Percentiles rank a stretch among this genome's conserved stretches.
Conservation (phyloP, 176 grass and related monocot genomes). For the Zea luxurians region DNA sequence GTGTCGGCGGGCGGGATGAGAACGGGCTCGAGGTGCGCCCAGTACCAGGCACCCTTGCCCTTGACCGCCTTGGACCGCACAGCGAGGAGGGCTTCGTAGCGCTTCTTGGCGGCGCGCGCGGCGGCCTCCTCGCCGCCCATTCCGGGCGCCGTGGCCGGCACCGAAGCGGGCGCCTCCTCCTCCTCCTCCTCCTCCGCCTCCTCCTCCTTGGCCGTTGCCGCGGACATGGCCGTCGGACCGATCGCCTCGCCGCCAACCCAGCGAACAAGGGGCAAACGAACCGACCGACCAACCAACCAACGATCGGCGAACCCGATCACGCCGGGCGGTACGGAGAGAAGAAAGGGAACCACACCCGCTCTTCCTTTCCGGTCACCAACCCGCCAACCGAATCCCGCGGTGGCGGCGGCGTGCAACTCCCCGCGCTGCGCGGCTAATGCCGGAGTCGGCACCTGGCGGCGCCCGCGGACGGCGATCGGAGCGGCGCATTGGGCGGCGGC, state of each 20-base stretch:
- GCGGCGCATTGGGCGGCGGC: constrained; percentile 43
- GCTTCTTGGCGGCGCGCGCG: constrained; percentile 58
- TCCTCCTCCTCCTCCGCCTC: not conserved
- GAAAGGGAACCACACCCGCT: constrained; percentile 3
- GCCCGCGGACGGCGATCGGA: constrained; percentile 31
- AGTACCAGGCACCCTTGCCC: constrained; percentile 88
- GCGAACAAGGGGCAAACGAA: not conserved
- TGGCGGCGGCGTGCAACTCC: constrained; percentile 15
- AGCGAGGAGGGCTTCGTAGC: constrained; percentile 63
- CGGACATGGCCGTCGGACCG: constrained; percentile 37
- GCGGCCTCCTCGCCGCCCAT: constrained; percentile 57
- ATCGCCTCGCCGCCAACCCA: constrained; percentile 19
- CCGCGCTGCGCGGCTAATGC: constrained; percentile 10
- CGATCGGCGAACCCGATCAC: constrained; percentile 32
- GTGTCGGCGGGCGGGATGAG: constrained; percentile 60
- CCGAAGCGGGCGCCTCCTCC: not conserved
- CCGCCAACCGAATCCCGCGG: constrained; percentile 26
- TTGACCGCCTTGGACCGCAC: constrained; percentile 73
- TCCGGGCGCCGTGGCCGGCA: constrained; percentile 11
- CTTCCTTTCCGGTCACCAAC: constrained; percentile 22
- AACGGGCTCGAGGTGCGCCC: constrained; percentile 71
- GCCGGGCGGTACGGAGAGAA: not conserved
- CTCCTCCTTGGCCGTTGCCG: constrained; percentile 38
- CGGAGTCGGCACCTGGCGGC: not conserved
- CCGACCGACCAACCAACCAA: not conserved